Evolutionary conservation across 169 alveolate species (phyloP), one percentile per base, ranked within the genome.

Genomic region (Eimeria praecox): DNA sequence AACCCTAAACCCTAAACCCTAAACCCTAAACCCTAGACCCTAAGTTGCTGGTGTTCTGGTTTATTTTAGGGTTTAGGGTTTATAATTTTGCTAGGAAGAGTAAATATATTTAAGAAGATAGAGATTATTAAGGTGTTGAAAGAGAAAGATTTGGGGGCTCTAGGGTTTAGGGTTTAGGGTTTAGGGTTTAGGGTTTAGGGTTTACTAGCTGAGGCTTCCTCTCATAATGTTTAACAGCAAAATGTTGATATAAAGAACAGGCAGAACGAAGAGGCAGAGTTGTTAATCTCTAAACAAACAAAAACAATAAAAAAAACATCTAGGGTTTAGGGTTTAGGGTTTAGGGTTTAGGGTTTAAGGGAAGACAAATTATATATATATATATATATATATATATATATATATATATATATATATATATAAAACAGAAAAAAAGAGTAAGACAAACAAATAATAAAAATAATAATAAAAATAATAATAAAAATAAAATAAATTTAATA

Each of bases 261-360:
- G 94, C 94, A 5, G 94, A 88, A 35, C 85, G 56, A 49, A 88
- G 85, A 30, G 94, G 94, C 16, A 88, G 85, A 3, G 94, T 88
- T 82, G 94, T 88, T 38, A 88, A 52, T 22, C 94, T 54, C 94
- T 88, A 59, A 69, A 56, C 30, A 24, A 30, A 24, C 40, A 75
- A 38, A 24, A 75, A 12, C 44, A 6, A 75, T 20, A 14, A 40
- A 18, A 8, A 12, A 14, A 40, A 18, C 22, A 12, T 49, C 12
- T 49, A 49, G 56, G 56, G 56, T 49, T 49, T 49, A 49, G 38
- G 46, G 73, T 33, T 49, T 82, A 5, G 20, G 59, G 30, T 42
- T 20, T 27, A 22, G 38, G 38, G 20, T 27, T 80, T 30, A 14
- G 33, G 59, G 35, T 44, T 24, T 42, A 22, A 24, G 35, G 38